These are phyloP conservation scores for Fusarium sp. DNA, from an alignment of 2,329 filamentous ascomycete genomes.

Conservation along the genomic window DNA sequence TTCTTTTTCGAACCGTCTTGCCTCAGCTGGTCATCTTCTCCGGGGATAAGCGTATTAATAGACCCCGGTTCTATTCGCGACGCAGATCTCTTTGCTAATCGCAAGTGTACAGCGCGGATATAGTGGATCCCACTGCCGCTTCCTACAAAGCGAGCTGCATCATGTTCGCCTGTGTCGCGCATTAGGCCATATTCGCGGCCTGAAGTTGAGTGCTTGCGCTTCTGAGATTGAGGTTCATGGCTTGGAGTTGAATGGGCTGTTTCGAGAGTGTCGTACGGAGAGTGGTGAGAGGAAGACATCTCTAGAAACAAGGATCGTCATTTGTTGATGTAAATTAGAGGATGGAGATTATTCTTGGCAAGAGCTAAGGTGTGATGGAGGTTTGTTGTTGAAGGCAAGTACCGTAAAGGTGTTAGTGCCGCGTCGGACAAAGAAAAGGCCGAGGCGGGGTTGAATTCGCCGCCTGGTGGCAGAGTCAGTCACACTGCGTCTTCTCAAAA, in stretches of 20 bases:
- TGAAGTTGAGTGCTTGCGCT: slow-evolving; percentile 47
- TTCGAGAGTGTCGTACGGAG: slow-evolving; percentile 47
- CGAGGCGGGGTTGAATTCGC: slow-evolving; percentile 40
- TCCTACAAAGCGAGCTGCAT: slow-evolving; percentile 65
- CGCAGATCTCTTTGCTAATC: slow-evolving; percentile 51
- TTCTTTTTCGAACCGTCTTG: slow-evolving; percentile 32
- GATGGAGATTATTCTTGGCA: neutral
- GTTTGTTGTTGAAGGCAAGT: neutral
- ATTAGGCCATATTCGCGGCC: slow-evolving; percentile 56
- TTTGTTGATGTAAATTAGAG: neutral
- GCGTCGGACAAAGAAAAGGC: slow-evolving; percentile 46
- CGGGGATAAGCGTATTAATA: slow-evolving; percentile 59
- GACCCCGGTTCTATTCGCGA: slow-evolving; percentile 27
- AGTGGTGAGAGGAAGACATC: slow-evolving; percentile 47
- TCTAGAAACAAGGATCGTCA: neutral
- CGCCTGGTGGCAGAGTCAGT: neutral
- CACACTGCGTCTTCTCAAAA: neutral
- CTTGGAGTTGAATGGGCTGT: slow-evolving; percentile 41
- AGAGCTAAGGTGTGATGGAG: neutral
- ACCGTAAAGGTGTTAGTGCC: slow-evolving; percentile 14
- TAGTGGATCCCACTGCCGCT: slow-evolving; percentile 70
- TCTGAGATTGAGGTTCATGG: slow-evolving; percentile 40
- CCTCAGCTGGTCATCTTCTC: slow-evolving; percentile 65
- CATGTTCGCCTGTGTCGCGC: slow-evolving; percentile 59
- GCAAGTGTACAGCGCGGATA: slow-evolving; percentile 64